Evolutionary conservation across 2,329 filamentous ascomycete species (phyloP), one percentile per base, ranked within the genome.

Genomic region (Gyromitra esculenta): DNA sequence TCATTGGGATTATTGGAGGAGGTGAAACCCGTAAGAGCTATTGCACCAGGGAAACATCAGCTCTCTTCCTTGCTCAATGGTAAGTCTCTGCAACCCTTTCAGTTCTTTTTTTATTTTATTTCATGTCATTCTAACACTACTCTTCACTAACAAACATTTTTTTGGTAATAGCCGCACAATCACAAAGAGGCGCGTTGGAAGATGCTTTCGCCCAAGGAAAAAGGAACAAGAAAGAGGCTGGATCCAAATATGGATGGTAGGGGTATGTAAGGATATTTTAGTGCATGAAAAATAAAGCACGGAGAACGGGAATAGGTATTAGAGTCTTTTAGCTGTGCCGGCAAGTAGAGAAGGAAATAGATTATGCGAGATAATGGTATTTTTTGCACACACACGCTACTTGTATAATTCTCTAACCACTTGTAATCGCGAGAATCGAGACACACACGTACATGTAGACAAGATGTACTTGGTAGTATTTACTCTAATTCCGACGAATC

Each of bases 21-120:
- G 79, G 89, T 91, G 81, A 89, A 89, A 67, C 88, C 89, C 1
- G 88, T 92, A 67, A 87, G 89, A 70, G 85, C 88, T 0, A 89
- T 91, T 80, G 87, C 89, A 6, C 89, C 89, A 0, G 89, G 90
- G 68, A 91, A 91, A 82, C 90, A 91, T 80, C 89, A 87, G 72
- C 83, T 91, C 80, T 87, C 88, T 79, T 89, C 90, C 80, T 83
- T 91, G 79, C 87, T 91, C 76, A 91, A 87, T 81, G 88, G 87
- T 59, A 89, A 88, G 3, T 85, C 83, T 50, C 87, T 84, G 2
- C 88, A 90, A n/a, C n/a, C 39, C 39, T 62, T 21, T 9, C 18
- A 25, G 21, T 31, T 31, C 25, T 3, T 31, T 31, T 31, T 31
- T 31, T 21, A 21, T 21, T 31, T 31, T 3, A 31, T 57, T n/a